These are phyloP conservation scores for Xylariaceae sp. DNA, from an alignment of 2,329 filamentous ascomycete species.

Conservation along the genomic window DNA sequence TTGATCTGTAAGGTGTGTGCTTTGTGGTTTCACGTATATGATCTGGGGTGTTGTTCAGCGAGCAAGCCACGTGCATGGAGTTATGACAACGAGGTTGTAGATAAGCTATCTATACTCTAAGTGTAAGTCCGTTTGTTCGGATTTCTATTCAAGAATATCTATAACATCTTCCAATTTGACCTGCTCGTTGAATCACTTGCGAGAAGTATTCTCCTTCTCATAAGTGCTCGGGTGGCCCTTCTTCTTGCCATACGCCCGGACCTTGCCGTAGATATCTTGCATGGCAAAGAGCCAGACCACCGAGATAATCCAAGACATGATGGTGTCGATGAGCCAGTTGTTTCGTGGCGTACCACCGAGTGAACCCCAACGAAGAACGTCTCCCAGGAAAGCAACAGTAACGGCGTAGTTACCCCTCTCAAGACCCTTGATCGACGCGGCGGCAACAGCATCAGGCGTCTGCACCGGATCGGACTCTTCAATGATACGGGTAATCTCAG, in stretches of 20 bases:
- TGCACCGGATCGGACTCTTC: constrained; percentile 80
- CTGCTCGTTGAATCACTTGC: constrained; percentile 17
- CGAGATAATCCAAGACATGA: constrained; percentile 49
- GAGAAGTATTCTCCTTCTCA: constrained; percentile 30
- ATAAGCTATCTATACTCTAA: not conserved
- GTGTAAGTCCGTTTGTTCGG: not conserved
- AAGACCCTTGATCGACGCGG: constrained; percentile 62
- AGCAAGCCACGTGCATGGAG: not conserved
- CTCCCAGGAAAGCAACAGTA: constrained; percentile 67
- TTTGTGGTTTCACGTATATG: not conserved
- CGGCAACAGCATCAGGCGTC: constrained; percentile 72
- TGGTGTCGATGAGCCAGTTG: constrained; percentile 54
- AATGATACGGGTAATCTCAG: constrained; percentile 68
- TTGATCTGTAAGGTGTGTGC: not conserved
- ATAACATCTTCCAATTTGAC: not conserved
- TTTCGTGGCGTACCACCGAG: constrained; percentile 54
- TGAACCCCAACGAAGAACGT: constrained; percentile 61
- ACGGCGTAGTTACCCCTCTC: constrained; percentile 78
- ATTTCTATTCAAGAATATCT: not conserved
- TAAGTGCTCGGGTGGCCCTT: constrained; percentile 54
- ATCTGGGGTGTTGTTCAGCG: not conserved
- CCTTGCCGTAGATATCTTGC: constrained; percentile 52
- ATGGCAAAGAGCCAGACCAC: constrained; percentile 56
- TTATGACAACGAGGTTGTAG: not conserved
- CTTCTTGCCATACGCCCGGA: constrained; percentile 50